Conservation (phyloP, 2,329 filamentous ascomycete species). For the Zymoseptoria ardabiliae region DNA sequence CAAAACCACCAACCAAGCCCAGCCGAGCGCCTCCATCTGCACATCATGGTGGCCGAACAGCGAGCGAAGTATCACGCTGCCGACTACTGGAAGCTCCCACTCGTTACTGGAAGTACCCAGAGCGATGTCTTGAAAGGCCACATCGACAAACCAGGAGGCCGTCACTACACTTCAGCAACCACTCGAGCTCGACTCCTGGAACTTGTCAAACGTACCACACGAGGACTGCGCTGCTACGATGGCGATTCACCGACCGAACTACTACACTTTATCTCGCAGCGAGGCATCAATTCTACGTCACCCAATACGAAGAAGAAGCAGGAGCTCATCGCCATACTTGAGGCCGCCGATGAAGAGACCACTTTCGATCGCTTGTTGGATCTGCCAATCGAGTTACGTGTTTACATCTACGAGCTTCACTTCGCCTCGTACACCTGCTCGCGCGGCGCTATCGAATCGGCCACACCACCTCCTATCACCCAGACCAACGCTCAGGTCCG, state of each 20-base stretch:
- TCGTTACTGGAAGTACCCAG: not conserved
- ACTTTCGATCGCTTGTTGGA: not conserved
- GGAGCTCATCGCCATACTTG: slow-evolving; percentile 29
- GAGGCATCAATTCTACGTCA: not conserved
- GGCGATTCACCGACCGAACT: not conserved
- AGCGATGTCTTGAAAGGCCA: not conserved
- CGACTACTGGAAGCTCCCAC: not conserved
- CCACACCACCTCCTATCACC: not conserved
- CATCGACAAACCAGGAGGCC: not conserved
- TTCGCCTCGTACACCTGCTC: not conserved
- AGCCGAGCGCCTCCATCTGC: not conserved
- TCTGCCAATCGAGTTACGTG: not conserved
- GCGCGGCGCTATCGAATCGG: not conserved
- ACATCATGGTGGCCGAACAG: not conserved
- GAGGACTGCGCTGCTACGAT: not conserved
- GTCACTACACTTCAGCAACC: not conserved
- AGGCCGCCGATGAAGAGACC: slow-evolving; percentile 47
- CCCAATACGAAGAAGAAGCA: not conserved
- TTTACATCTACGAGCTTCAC: not conserved
- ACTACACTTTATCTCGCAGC: not conserved
- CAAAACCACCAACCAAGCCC: not conserved
- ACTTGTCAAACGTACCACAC: not conserved
- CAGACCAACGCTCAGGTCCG: not conserved
- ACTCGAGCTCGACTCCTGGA: not conserved
- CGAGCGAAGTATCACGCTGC: not conserved